These are phyloP conservation scores for Thalassiosira livingstoniorum DNA, from an alignment of 352 stramenopile species.

Conservation along the genomic window DNA sequence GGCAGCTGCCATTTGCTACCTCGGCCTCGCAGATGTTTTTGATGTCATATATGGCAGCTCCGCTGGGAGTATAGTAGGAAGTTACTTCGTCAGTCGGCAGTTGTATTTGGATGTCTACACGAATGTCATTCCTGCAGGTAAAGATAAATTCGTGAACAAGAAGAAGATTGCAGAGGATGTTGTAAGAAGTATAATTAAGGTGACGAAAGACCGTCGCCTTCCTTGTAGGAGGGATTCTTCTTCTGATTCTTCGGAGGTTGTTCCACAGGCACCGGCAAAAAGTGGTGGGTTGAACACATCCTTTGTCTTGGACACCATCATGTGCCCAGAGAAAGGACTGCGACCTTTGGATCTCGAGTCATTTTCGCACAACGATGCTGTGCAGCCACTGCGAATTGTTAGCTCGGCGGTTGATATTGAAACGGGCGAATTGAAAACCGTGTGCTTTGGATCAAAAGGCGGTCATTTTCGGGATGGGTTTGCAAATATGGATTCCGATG, in stretches of 20 bases:
- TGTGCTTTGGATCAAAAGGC: slow-evolving; percentile 70
- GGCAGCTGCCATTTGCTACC: slow-evolving; percentile 74
- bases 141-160: slow-evolving; percentile 79
- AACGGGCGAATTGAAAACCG: slow-evolving; percentile 60
- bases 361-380: slow-evolving; percentile 72
- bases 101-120: slow-evolving; percentile 84
- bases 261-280: slow-evolving; percentile 39
- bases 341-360: slow-evolving; percentile 78
- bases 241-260: too few relatives aligned
- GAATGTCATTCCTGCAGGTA: slow-evolving; percentile 73
- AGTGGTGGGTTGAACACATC: slow-evolving; percentile 72
- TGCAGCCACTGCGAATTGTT: slow-evolving; percentile 72
- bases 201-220: slow-evolving; percentile 34
- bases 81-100: slow-evolving; percentile 80
- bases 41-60: slow-evolving; percentile 80
- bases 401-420: slow-evolving; percentile 64
- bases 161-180: slow-evolving; percentile 52
- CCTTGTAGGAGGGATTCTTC: too few relatives aligned
- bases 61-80: slow-evolving; percentile 79
- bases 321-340: slow-evolving; percentile 70
- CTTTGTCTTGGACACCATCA: slow-evolving; percentile 80
- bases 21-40: slow-evolving; percentile 78
- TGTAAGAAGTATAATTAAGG: slow-evolving; percentile 55
- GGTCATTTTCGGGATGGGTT: slow-evolving; percentile 69
- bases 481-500: slow-evolving; percentile 18